Evolutionary conservation across 164 flowering plant genomes (phyloP).

Genomic region (Akebia trifoliata): DNA sequence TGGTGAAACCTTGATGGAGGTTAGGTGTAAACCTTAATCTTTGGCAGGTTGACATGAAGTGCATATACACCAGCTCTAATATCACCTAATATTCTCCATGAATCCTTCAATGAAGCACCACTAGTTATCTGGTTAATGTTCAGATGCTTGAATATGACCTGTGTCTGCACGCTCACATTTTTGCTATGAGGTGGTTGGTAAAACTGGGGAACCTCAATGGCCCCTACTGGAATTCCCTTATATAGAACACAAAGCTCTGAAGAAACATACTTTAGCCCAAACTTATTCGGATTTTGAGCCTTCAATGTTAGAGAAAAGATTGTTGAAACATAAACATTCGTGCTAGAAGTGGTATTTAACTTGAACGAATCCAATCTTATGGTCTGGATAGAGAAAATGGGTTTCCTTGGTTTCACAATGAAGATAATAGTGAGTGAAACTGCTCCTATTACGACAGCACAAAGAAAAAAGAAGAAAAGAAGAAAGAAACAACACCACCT

Average conservation of each 20-base stretch:
- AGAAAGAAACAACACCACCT: conserved; percentile 31
- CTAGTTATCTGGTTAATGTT: conserved; percentile 19
- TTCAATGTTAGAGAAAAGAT: conserved; percentile 25
- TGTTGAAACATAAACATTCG: conserved; percentile 30
- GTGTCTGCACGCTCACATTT: conserved; percentile 28
- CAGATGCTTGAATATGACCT: conserved; percentile 23
- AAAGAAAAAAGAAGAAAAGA: conserved; percentile 18
- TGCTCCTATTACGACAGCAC: conserved; percentile 13
- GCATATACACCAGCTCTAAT: conserved; percentile 24
- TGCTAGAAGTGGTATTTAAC: conserved; percentile 15
- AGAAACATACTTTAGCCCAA: conserved; percentile 33
- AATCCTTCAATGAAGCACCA: background rate
- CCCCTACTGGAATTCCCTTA: conserved; percentile 32
- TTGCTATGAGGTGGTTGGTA: conserved; percentile 44
- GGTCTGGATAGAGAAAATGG: conserved; percentile 32
- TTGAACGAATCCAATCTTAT: conserved; percentile 29
- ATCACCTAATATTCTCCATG: conserved; percentile 36
- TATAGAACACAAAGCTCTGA: conserved; percentile 25
- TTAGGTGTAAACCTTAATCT: conserved; percentile 42
- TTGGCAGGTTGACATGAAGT: conserved; percentile 28
- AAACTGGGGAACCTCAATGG: conserved; percentile 32
- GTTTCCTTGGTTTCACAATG: conserved; percentile 38
- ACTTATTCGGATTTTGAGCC: conserved; percentile 43
- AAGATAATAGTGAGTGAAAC: conserved; percentile 23
- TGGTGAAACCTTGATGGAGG: too few species aligned